These are phyloP conservation scores for Diplotaxis tenuifolia DNA, from an alignment of 345 rosid genomes.

Conservation along the genomic window DNA sequence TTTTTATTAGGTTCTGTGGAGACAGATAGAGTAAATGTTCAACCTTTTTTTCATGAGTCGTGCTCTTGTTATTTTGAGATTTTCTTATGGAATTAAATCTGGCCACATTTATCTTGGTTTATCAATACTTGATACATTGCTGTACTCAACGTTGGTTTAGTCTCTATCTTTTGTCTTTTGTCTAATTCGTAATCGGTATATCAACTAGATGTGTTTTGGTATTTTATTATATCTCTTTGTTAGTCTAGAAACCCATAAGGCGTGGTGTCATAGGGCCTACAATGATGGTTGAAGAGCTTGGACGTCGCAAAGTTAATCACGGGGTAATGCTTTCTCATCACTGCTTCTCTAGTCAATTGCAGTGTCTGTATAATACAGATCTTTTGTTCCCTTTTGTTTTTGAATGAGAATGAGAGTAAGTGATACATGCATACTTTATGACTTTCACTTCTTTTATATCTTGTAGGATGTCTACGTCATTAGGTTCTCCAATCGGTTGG, in stretches of 20 bases:
- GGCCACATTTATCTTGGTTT: not conserved
- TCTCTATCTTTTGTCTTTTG: not conserved
- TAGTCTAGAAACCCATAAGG: conserved; percentile 71
- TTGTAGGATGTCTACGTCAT: conserved; percentile 76
- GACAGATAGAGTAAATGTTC: not conserved
- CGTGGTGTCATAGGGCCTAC: conserved; percentile 78
- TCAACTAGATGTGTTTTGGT: not conserved
- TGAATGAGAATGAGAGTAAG: conserved; percentile 3
- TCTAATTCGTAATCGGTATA: not conserved
- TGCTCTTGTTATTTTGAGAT: not conserved
- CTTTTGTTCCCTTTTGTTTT: not conserved
- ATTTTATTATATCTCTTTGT: conserved; percentile 10
- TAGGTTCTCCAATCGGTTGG: conserved; percentile 73
- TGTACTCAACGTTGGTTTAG: not conserved
- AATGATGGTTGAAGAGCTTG: conserved; percentile 78
- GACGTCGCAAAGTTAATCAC: conserved; percentile 59
- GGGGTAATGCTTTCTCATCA: conserved; percentile 49
- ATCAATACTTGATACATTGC: not conserved
- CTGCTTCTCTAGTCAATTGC: not conserved
- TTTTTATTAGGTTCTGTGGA: no score
- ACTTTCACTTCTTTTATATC: conserved; percentile 19
- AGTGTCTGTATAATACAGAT: not conserved
- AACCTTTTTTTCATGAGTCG: not conserved
- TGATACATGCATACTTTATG: conserved; percentile 10
- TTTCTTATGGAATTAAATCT: not conserved